Evolutionary conservation across 2,329 filamentous ascomycete species (phyloP).

Genomic region (Microdochium nivale): DNA sequence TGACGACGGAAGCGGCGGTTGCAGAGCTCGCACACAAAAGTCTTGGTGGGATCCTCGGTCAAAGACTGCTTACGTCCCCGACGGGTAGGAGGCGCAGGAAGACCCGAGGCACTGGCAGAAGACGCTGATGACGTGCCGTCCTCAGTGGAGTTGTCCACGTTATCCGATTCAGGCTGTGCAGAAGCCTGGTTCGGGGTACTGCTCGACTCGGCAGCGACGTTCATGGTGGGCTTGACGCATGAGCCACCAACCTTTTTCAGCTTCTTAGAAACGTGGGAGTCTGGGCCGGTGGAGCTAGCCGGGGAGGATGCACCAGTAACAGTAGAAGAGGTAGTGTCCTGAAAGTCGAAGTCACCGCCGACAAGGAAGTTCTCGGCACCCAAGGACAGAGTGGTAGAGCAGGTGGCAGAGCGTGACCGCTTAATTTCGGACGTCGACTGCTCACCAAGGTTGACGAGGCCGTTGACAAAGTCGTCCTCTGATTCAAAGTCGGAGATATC

Average conservation of each 20-base stretch:
- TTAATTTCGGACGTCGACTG: constrained; percentile 53
- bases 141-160: constrained; percentile 25
- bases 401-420: constrained; percentile 61
- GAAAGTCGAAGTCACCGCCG: constrained; percentile 64
- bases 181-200: constrained; percentile 20
- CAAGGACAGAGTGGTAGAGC: constrained; percentile 56
- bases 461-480: constrained; percentile 76
- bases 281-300: constrained; percentile 39
- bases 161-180: constrained; percentile 24
- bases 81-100: constrained; percentile 63
- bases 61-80: constrained; percentile 97
- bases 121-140: constrained; percentile 29
- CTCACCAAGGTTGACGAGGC: constrained; percentile 58
- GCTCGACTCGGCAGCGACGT: constrained; percentile 28
- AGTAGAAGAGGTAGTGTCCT: constrained; percentile 55
- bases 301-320: constrained; percentile 56
- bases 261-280: constrained; percentile 46
- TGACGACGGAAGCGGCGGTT: constrained; percentile 95
- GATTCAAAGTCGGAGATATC: constrained; percentile 85
- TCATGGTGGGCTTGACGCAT: constrained; percentile 31
- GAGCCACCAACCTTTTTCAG: constrained; percentile 46
- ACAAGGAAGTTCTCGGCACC: constrained; percentile 72
- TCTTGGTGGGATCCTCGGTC: constrained; percentile 97
- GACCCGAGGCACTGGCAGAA: constrained; percentile 33
- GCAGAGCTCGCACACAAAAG: constrained; percentile 93